These are phyloP conservation scores for Boletus rex-veris DNA, from an alignment of 768 basidiomycete genomes.

Conservation along the genomic window DNA sequence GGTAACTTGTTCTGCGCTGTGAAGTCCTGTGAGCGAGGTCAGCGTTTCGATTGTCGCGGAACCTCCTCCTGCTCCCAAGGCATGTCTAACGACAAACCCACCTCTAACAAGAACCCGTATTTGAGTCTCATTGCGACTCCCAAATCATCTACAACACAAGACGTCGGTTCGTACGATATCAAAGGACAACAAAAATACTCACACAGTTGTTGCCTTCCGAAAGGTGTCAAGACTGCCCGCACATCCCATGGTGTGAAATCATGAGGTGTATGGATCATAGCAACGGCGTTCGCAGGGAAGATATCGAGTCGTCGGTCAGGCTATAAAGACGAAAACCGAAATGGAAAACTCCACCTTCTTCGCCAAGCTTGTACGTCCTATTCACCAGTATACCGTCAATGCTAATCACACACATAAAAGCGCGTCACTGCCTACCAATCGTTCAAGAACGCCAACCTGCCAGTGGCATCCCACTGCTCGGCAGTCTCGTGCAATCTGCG, in stretches of 20 bases:
- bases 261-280: background rate
- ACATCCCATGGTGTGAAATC: no score
- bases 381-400: background rate
- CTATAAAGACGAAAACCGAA: background rate
- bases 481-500: conserved; percentile 52
- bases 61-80: background rate
- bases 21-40: conserved; percentile 48
- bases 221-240: conserved; percentile 73
- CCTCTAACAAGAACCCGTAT: conserved; percentile 75
- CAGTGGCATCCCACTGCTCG: conserved; percentile 59
- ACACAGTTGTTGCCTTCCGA: conserved; percentile 86
- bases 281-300: background rate
- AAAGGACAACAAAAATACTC: conserved; percentile 20
- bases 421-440: conserved; percentile 52
- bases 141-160: conserved; percentile 45
- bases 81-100: conserved; percentile 19
- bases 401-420: conserved; percentile 7
- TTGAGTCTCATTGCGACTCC: conserved; percentile 70
- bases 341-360: conserved; percentile 53
- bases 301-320: background rate
- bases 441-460: conserved; percentile 72
- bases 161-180: background rate
- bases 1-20: conserved; percentile 58
- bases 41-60: background rate
- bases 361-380: conserved; percentile 89